These are phyloP conservation scores for Trametes polyzona DNA, from an alignment of 1,284 basidiomycete species.

Conservation along the genomic window DNA sequence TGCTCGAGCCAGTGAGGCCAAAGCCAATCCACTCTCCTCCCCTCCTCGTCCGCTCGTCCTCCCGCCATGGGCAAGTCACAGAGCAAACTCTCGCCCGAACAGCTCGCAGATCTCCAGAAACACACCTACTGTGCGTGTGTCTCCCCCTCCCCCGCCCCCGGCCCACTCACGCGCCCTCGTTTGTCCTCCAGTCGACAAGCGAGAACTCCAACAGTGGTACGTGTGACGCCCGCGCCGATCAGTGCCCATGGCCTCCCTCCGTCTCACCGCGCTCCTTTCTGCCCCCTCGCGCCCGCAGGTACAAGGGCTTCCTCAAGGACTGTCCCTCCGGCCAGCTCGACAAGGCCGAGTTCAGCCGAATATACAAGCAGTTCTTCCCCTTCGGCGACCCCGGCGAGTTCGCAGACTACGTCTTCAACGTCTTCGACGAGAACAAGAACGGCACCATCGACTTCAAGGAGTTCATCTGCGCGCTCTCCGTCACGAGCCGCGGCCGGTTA, in stretches of 20 bases:
- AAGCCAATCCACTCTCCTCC: background rate
- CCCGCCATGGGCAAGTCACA: constrained; percentile 92
- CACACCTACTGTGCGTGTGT: constrained; percentile 91
- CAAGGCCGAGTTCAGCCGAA: constrained; percentile 95
- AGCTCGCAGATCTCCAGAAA: constrained; percentile 96
- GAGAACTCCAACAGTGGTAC: constrained; percentile 98
- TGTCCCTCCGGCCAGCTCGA: constrained; percentile 97
- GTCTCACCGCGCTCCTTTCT: constrained; percentile 15
- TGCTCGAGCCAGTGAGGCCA: no score
- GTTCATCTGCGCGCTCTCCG: constrained; percentile 97
- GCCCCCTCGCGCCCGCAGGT: constrained; percentile 60
- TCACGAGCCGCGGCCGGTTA: constrained; percentile 91
- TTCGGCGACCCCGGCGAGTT: constrained; percentile 98
- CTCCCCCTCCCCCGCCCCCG: constrained; percentile 11
- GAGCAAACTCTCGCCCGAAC: constrained; percentile 94
- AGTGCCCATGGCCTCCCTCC: constrained; percentile 15
- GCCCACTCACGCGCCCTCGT: constrained; percentile 26
- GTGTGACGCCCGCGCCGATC: constrained; percentile 18
- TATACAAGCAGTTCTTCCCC: constrained; percentile 99
- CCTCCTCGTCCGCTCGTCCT: constrained; percentile 8
- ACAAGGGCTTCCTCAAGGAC: constrained; percentile 99
- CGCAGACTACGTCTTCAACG: constrained; percentile 98
- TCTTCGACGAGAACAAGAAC: constrained; percentile 95
- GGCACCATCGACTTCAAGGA: constrained; percentile 98
- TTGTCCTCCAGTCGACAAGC: constrained; percentile 87